Percentiles rank a stretch among this genome's conserved stretches.
Conservation (phyloP, 2,329 filamentous ascomycete genomes). For the Aspergillus viridinutans region DNA sequence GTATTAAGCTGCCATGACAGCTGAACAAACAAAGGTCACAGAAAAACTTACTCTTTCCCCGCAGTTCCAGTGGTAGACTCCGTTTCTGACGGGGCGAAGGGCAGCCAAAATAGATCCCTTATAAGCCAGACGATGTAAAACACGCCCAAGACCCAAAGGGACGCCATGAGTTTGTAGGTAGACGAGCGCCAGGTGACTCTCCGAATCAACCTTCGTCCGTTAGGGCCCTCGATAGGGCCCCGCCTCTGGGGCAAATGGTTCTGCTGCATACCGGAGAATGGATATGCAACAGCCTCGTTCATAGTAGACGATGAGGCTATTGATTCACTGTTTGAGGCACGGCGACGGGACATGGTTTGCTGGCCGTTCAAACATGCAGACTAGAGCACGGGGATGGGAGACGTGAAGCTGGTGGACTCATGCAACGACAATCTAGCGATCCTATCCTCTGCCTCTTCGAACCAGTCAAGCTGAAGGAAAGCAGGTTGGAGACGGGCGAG, state of each 20-base stretch:
- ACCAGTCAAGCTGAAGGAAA: background rate
- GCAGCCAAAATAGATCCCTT: slow-evolving; percentile 36
- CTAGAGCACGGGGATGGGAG: slow-evolving; percentile 1
- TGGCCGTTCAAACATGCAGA: slow-evolving; percentile 15
- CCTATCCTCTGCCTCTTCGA: background rate
- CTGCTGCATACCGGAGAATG: slow-evolving; percentile 25
- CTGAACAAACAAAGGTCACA: slow-evolving; percentile 2
- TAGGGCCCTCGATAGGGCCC: slow-evolving; percentile 39
- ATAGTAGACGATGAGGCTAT: slow-evolving; percentile 22
- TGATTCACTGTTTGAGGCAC: slow-evolving; percentile 35
- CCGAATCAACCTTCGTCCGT: slow-evolving; percentile 36
- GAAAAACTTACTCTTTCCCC: slow-evolving; percentile 21
- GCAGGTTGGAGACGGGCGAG: background rate
- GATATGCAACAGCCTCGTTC: slow-evolving; percentile 34
- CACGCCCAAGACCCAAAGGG: slow-evolving; percentile 37
- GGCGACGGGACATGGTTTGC: slow-evolving; percentile 34
- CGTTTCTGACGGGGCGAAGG: slow-evolving; percentile 25
- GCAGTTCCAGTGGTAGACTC: slow-evolving; percentile 1
- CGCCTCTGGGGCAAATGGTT: slow-evolving; percentile 24
- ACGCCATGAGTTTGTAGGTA: slow-evolving; percentile 40
- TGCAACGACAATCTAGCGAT: background rate
- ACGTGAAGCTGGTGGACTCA: background rate
- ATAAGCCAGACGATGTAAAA: slow-evolving; percentile 41
- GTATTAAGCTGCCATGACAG: slow-evolving; percentile 1
- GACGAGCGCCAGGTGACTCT: slow-evolving; percentile 42